Base-by-base conservation (phyloP, 2,329 filamentous ascomycete genomes). In the Canariomyces notabilis region DNA sequence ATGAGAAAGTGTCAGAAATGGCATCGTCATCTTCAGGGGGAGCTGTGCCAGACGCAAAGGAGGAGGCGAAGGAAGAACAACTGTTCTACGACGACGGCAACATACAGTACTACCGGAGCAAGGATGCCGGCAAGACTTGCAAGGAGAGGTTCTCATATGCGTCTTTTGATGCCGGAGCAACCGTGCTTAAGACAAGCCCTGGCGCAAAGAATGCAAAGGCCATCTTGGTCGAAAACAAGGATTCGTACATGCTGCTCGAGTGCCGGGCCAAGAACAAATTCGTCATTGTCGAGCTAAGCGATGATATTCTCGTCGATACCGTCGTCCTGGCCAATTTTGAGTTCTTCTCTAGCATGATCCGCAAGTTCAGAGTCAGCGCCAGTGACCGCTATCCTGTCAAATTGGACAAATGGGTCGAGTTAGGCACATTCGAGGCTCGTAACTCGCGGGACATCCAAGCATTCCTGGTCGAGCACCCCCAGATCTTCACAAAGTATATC, bases 61-160 rank as follows among this genome's bases (percentile, higher is more conserved):
- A 48, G n/a, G 65, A 61, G 11, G 59, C 64, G 42, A 55, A 64
- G 20, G 64, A 69, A 2, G 72, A 75, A 20, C 67, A 69, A 18
- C 64, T 74, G 2, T 59, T 71, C 1, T 68, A 72, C 52, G 71
- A 73, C 41, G 69, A 75, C 50, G 71, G 67, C 9, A 71, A 73
- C 38, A 68, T 73, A n/a, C 73, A 74, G 15, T 71, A 75, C 29
- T 75, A 81, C 51, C 79, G 88, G 31, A 89, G 86, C 61, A 96
- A 94, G 65, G 90, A 97, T 65, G 93, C 93, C 4, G 93, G 93
- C 6, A 95, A 88, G 65, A 98, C 93, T 0, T 96, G 91, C 76
- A 97, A 97, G 67, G 93, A 97, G 67, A 79, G 93, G 36, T 96
- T 95, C 67, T 97, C 95, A 44, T 98, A 95, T 67, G 89, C 93